Conservation (phyloP, 768 basidiomycete genomes). For the Leccinum boreale region DNA sequence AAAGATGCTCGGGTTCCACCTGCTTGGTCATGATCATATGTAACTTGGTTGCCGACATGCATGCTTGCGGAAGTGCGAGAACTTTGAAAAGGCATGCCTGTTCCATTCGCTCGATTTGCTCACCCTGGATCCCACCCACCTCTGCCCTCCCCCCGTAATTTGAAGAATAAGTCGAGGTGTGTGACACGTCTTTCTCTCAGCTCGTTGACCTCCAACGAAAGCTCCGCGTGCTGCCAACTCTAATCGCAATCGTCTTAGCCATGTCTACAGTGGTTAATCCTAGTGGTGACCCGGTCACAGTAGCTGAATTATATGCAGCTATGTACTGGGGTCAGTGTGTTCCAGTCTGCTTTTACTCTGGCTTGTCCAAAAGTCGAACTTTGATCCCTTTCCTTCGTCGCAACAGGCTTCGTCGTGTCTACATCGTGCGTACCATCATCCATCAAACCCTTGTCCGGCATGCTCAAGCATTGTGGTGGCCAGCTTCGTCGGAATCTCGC, state of each 20-base stretch:
- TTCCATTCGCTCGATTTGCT: not conserved
- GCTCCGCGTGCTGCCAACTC: not conserved
- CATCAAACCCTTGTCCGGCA: not conserved
- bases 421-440: slow-evolving; percentile 8
- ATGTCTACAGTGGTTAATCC: slow-evolving; percentile 6
- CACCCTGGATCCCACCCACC: not conserved
- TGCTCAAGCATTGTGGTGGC: not conserved
- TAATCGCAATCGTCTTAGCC: not conserved
- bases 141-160: not conserved
- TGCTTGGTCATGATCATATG: not conserved
- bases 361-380: not conserved
- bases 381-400: not conserved
- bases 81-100: not conserved
- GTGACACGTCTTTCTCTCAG: not conserved
- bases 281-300: not conserved
- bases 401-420: slow-evolving; percentile 14
- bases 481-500: slow-evolving; percentile 19
- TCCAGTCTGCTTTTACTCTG: not conserved
- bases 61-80: not conserved
- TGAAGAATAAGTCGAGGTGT: not conserved
- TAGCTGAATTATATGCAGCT: slow-evolving; percentile 12
- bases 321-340: slow-evolving; percentile 16
- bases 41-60: not conserved
- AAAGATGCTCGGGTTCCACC: not conserved
- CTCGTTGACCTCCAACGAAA: not conserved